A percentile compares a stretch with the other conserved stretches of the same genome.
These are phyloP conservation scores for Ganoderma sinense DNA, from an alignment of 1,284 basidiomycete species.

Conservation along the genomic window DNA sequence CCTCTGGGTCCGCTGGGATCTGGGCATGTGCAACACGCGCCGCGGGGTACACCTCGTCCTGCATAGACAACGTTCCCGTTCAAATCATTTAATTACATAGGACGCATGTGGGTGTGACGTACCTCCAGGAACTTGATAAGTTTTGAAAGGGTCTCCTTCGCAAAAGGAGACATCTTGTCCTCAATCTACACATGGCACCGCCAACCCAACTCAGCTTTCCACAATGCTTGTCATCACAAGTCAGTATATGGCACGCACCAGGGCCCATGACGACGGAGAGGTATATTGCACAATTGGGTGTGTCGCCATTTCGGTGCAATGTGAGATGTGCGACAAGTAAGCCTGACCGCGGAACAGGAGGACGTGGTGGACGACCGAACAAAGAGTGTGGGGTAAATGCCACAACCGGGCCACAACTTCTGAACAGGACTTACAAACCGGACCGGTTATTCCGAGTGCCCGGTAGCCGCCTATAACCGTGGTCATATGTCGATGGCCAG, in stretches of 20 bases:
- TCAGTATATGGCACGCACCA: conserved; percentile 52
- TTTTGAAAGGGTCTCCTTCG: conserved; percentile 85
- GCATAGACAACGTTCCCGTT: conserved; percentile 8
- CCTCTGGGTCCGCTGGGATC: conserved; percentile 77
- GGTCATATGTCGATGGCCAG: not conserved
- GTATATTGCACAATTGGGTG: conserved; percentile 80
- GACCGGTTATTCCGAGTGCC: conserved; percentile 5
- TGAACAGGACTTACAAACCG: not conserved
- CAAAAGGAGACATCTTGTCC: conserved; percentile 90
- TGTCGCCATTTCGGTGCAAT: conserved; percentile 49
- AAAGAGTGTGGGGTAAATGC: no score
- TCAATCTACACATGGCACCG: conserved; percentile 65
- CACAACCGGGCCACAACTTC: no score
- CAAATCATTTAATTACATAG: not conserved
- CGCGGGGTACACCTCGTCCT: conserved; percentile 92
- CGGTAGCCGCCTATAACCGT: not conserved
- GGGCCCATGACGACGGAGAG: conserved; percentile 82
- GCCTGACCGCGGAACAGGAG: not conserved
- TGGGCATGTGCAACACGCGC: conserved; percentile 83
- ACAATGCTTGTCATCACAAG: not conserved
- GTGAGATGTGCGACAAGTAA: not conserved
- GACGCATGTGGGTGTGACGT: conserved; percentile 34
- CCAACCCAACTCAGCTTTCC: not conserved
- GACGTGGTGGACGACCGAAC: not conserved
- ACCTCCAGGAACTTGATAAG: conserved; percentile 90